Conservation (phyloP, 495 filamentous ascomycete genomes). For the Rostrohypoxylon terebratum region DNA sequence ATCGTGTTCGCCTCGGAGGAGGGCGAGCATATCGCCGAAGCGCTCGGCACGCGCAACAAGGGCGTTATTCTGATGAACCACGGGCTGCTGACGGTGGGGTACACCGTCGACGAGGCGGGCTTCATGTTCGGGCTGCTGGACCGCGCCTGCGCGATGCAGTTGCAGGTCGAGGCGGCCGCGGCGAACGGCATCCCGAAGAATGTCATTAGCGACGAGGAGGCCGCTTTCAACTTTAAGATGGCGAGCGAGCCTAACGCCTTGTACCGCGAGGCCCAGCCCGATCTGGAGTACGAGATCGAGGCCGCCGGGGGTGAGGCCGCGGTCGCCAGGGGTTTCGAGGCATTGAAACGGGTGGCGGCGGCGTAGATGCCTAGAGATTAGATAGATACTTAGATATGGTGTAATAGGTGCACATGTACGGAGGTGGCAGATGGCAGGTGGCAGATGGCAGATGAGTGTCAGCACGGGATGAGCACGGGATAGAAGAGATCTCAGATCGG, state of each 20-base stretch:
- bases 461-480: neutral
- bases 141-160: constrained; percentile 62
- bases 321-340: constrained; percentile 55
- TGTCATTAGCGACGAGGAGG: constrained; percentile 64
- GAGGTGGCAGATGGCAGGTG: neutral
- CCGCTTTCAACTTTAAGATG: constrained; percentile 65
- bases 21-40: constrained; percentile 61
- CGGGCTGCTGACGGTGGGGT: constrained; percentile 65
- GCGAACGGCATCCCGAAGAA: constrained; percentile 54
- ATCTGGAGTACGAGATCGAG: constrained; percentile 60
- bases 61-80: constrained; percentile 66
- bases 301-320: constrained; percentile 55
- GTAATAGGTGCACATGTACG: no score
- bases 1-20: constrained; percentile 66
- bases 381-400: neutral
- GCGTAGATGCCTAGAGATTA: constrained; percentile 13
- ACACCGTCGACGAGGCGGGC: constrained; percentile 67
- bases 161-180: constrained; percentile 63
- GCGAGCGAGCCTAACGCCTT: constrained; percentile 59
- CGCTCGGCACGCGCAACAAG: constrained; percentile 60
- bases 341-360: constrained; percentile 37
- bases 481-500: neutral
- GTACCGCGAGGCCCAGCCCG: constrained; percentile 61
- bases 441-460: neutral
- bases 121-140: constrained; percentile 65